phyloP scores from a whole-genome alignment of 345 rosid species.

The Adansonia digitata region DNA sequence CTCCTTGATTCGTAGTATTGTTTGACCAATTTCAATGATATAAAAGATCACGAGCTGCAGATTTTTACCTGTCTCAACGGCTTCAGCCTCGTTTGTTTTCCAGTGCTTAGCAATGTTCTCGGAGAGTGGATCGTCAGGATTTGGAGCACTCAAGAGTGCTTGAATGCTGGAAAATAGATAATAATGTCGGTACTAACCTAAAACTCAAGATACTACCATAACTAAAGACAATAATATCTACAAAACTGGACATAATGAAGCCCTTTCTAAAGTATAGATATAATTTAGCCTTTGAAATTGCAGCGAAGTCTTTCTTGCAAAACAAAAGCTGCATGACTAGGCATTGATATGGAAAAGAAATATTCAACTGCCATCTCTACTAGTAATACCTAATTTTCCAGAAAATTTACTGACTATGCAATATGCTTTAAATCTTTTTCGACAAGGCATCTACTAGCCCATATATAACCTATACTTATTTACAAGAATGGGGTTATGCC shows the following conservation, averaged over 20 bases:
- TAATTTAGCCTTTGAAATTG: background rate
- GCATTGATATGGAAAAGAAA: background rate
- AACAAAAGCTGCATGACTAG: background rate
- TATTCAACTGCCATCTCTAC: background rate
- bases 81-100: conserved; percentile 94
- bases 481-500: background rate
- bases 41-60: background rate
- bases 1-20: background rate
- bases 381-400: background rate
- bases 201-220: background rate
- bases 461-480: too few species aligned
- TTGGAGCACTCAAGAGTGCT: conserved; percentile 97
- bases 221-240: background rate
- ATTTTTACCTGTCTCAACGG: conserved; percentile 89
- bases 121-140: conserved; percentile 97
- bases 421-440: background rate
- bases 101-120: conserved; percentile 99
- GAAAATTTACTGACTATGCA: background rate
- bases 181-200: background rate
- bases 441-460: background rate
- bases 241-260: background rate
- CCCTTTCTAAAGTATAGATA: background rate
- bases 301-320: background rate
- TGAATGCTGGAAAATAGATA: conserved; percentile 52
- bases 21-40: background rate